phyloP scores from a whole-genome alignment of 495 filamentous ascomycete species.

The Penicillium dipodomyicola region DNA sequence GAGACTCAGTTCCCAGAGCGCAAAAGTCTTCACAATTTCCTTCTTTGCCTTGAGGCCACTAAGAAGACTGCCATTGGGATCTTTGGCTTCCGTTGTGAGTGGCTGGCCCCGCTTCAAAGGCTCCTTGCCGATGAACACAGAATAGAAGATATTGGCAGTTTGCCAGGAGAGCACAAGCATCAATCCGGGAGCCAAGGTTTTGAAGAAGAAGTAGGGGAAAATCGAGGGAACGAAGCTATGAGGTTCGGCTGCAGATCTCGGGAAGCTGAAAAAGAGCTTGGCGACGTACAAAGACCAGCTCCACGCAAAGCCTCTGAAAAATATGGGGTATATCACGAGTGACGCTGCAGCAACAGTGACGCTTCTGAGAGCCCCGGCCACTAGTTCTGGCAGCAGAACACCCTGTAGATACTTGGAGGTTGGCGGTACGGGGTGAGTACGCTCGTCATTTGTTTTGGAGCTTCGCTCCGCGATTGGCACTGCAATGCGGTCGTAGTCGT shows the following conservation, averaged over 20 bases:
- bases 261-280: slow-evolving; percentile 69
- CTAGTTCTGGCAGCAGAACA: slow-evolving; percentile 24
- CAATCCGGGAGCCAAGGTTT: slow-evolving; percentile 61
- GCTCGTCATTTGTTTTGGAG: slow-evolving; percentile 35
- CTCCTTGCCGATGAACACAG: slow-evolving; percentile 69
- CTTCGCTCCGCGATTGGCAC: slow-evolving; percentile 48
- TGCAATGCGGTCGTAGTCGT: slow-evolving; percentile 69
- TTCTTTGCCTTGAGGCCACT: slow-evolving; percentile 74
- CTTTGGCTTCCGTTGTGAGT: slow-evolving; percentile 78
- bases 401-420: slow-evolving; percentile 36
- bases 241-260: slow-evolving; percentile 59
- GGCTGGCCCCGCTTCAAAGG: slow-evolving; percentile 80
- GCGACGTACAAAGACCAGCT: slow-evolving; percentile 63
- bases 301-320: slow-evolving; percentile 66
- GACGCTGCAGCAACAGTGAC: slow-evolving; percentile 42
- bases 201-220: slow-evolving; percentile 55
- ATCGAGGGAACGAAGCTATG: slow-evolving; percentile 53
- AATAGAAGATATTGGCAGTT: slow-evolving; percentile 70
- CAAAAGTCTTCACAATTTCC: slow-evolving; percentile 60
- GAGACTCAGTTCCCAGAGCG: slow-evolving; percentile 84
- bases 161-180: slow-evolving; percentile 72
- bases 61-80: slow-evolving; percentile 87
- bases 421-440: slow-evolving; percentile 35
- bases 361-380: slow-evolving; percentile 39
- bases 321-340: slow-evolving; percentile 60